phyloP scores from a whole-genome alignment of 345 rosid genomes.

The Gossypium sturtianum region DNA sequence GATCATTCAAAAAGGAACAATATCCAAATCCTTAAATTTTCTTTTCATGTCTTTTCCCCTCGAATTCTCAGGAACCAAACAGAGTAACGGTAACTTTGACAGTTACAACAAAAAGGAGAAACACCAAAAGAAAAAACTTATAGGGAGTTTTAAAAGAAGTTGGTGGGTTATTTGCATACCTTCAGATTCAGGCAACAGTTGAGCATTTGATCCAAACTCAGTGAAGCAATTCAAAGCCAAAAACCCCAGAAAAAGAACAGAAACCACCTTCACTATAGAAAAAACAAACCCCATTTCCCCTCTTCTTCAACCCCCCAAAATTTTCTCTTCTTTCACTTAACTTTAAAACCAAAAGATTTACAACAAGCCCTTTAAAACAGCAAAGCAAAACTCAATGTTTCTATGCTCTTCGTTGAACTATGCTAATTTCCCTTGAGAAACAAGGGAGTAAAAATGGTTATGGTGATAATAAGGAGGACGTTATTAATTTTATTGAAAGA shows the following conservation, averaged over 20 bases:
- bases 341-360: not conserved
- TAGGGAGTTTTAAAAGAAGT: not conserved
- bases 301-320: constrained; percentile 4
- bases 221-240: constrained; percentile 24
- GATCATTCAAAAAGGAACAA: not conserved
- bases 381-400: not conserved
- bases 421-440: not conserved
- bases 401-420: not conserved
- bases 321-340: not conserved
- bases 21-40: not conserved
- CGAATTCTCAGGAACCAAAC: not conserved
- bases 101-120: not conserved
- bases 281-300: constrained; percentile 27
- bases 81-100: not conserved
- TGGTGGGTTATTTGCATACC: constrained; percentile 23
- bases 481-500: not conserved
- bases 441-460: not conserved
- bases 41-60: not conserved
- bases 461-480: not conserved
- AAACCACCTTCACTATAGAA: constrained; percentile 16
- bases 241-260: constrained; percentile 22
- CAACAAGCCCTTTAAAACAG: not conserved
- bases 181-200: constrained; percentile 49
- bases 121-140: not conserved
- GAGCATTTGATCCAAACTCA: constrained; percentile 40